These are phyloP conservation scores for Thraustochytrium striatum DNA, from an alignment of 352 stramenopile genomes.

Conservation along the genomic window DNA sequence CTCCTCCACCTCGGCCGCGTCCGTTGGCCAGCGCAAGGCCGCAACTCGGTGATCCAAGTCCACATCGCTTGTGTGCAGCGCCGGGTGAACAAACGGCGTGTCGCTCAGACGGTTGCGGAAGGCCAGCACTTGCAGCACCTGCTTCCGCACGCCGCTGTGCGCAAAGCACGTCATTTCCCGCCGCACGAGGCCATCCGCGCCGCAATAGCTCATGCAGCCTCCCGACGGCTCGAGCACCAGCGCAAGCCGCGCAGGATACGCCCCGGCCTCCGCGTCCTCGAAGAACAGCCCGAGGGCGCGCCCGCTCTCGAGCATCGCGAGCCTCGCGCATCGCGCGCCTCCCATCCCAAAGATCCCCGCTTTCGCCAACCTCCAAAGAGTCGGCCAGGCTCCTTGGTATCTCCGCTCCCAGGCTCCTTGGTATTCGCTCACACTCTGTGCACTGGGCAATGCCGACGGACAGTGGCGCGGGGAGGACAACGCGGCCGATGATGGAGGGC, in stretches of 20 bases:
- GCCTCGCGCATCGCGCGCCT: background rate
- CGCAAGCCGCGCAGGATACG: background rate
- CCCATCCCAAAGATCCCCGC: background rate
- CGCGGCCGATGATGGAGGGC: too few species aligned
- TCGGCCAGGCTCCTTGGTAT: too few species aligned
- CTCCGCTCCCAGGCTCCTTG: too few species aligned
- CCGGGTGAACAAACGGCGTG: constrained; percentile 3
- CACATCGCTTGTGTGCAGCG: background rate
- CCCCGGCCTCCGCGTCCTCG: background rate
- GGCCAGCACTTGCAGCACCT: constrained; percentile 16
- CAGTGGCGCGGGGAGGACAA: too few species aligned
- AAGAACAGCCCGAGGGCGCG: background rate
- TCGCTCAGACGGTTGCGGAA: constrained; percentile 6
- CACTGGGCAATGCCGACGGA: too few species aligned
- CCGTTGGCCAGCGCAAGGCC: constrained; percentile 32
- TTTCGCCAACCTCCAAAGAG: too few species aligned
- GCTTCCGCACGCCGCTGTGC: background rate
- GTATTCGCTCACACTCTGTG: too few species aligned
- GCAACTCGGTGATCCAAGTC: constrained; percentile 20
- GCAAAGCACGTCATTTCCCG: constrained; percentile 31
- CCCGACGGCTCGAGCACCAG: constrained; percentile 36
- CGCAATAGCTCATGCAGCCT: constrained; percentile 19
- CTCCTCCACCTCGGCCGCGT: background rate
- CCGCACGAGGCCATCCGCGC: constrained; percentile 7
- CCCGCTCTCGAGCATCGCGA: background rate